Evolutionary conservation across 176 grass and related monocot genomes (phyloP), one percentile per base, ranked within the genome.

Genomic region (Pharus latifolius): DNA sequence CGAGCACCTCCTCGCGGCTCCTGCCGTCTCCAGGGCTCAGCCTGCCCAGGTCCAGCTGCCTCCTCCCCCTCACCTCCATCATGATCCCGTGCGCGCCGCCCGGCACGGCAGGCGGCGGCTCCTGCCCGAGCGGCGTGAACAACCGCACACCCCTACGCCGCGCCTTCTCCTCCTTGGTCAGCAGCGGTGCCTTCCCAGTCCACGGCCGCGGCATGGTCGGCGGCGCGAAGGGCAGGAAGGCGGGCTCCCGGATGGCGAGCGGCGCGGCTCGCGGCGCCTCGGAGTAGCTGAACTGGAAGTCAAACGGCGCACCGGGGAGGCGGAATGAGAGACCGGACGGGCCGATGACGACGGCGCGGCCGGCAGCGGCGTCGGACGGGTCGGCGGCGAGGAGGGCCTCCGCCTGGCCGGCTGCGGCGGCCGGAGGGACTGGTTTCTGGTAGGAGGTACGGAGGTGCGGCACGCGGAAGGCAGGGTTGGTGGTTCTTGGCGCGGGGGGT

Each of bases 281-380:
- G 46, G 94, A 98, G 75, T 98, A 98, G 76, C 88, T 92, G 86
- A 92, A 98, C 61, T 88, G 89, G 65, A 98, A 98, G 52, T 98
- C 94, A 56, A 98, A 98, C 13, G 94, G 94, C 20, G 94, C 94
- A 14, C 63, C 78, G 0, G 94, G 94, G 26, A 98, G 83, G 15
- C 81, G 83, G 81, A 88, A 98, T 4, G 89, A 88, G 2, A 98
- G 66, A 7, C 94, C 94, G 5, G 89, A 88, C 1, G 80, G 86
- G 0, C 89, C 86, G 32, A 98, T 81, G 1, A 98, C 80, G 40
- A 98, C 83, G 15, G 83, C 43, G 57, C 94, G 89, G 16, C 87
- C 86, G 1, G 54, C 72, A 9, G 40, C 70, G 30, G 76, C 81
- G 17, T 88, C 80, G 14, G 34, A 26, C n/a, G 82, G 78, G 34